phyloP scores from a whole-genome alignment of 768 basidiomycete species.

The Tricholoma terreum region DNA sequence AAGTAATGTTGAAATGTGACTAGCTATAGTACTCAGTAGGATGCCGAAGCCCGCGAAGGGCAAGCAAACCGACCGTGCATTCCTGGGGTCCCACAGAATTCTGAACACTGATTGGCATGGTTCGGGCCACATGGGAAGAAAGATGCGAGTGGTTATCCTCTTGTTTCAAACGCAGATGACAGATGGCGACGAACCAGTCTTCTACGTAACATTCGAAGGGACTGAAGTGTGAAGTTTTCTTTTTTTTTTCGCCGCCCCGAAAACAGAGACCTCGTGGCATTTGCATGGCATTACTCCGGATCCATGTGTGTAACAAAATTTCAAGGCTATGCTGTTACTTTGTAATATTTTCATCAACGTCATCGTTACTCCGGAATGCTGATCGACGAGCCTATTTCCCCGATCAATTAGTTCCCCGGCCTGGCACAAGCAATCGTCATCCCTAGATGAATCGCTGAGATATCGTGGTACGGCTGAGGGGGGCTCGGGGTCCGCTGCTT shows the following conservation, averaged over 20 bases:
- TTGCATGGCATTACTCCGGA: not conserved
- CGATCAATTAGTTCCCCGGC: not conserved
- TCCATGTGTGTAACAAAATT: not conserved
- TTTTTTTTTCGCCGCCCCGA: not conserved
- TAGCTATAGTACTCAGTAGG: too few relatives aligned
- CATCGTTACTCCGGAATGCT: not conserved
- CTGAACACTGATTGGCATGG: not conserved
- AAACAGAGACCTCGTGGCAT: not conserved
- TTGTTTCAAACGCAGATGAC: slow-evolving; percentile 1
- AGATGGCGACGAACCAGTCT: not conserved
- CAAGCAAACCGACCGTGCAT: too few relatives aligned
- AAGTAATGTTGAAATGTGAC: not conserved
- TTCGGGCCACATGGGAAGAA: too few relatives aligned
- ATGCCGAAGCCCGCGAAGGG: too few relatives aligned
- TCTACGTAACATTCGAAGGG: not conserved
- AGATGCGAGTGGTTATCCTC: too few relatives aligned
- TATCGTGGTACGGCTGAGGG: too few relatives aligned
- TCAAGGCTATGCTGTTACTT: not conserved
- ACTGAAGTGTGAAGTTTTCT: too few relatives aligned
- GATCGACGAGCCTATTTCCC: not conserved
- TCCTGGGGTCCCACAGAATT: not conserved
- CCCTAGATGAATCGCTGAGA: not conserved
- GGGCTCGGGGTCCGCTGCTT: too few relatives aligned
- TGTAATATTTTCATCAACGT: not conserved
- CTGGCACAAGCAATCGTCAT: too few relatives aligned